Percentiles rank a stretch among this genome's conserved stretches.
Conservation (phyloP, 768 basidiomycete species). For the Harrya chromipes region DNA sequence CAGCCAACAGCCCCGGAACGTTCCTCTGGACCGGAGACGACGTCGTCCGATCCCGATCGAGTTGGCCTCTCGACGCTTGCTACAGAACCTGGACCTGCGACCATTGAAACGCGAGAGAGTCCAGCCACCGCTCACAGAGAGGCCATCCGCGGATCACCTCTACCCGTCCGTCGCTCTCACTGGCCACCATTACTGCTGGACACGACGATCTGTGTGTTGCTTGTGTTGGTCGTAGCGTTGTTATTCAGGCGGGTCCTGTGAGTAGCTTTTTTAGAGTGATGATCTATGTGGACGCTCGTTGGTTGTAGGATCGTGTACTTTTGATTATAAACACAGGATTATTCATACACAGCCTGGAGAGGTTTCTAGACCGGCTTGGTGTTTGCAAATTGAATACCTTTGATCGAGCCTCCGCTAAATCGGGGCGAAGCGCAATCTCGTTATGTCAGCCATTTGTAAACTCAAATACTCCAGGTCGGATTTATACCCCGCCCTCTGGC, state of each 20-base stretch:
- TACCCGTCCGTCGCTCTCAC: slow-evolving; percentile 17
- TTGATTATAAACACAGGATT: slow-evolving; percentile 1
- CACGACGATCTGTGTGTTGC: slow-evolving; percentile 67
- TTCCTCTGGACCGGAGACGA: slow-evolving; percentile 12
- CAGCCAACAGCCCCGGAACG: slow-evolving; percentile 18
- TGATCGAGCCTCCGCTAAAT: slow-evolving; percentile 21
- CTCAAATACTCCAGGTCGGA: slow-evolving; percentile 5
- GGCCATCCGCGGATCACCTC: slow-evolving; percentile 18
- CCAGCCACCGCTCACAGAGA: slow-evolving; percentile 7
- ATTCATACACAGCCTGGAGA: slow-evolving; percentile 14
- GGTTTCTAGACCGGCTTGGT: slow-evolving; percentile 23
- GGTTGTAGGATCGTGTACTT: slow-evolving; percentile 20
- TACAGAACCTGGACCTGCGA: slow-evolving; percentile 9
- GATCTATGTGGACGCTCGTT: slow-evolving; percentile 21
- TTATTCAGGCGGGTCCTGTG: slow-evolving; percentile 58
- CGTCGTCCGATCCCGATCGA: slow-evolving; percentile 16
- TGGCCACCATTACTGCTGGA: slow-evolving; percentile 66
- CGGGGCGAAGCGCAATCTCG: slow-evolving; percentile 9
- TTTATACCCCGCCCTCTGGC: slow-evolving; percentile 15
- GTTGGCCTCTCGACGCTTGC: slow-evolving; percentile 12
- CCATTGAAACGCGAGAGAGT: slow-evolving; percentile 11
- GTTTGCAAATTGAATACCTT: slow-evolving; percentile 16
- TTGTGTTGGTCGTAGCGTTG: slow-evolving; percentile 66
- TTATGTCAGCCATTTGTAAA: slow-evolving; percentile 34
- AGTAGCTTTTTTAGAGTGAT: slow-evolving; percentile 14